Percentiles rank a stretch among this genome's conserved stretches.
Conservation (phyloP, 108 stramenopile genomes). For the Discostella stelligeroides region DNA sequence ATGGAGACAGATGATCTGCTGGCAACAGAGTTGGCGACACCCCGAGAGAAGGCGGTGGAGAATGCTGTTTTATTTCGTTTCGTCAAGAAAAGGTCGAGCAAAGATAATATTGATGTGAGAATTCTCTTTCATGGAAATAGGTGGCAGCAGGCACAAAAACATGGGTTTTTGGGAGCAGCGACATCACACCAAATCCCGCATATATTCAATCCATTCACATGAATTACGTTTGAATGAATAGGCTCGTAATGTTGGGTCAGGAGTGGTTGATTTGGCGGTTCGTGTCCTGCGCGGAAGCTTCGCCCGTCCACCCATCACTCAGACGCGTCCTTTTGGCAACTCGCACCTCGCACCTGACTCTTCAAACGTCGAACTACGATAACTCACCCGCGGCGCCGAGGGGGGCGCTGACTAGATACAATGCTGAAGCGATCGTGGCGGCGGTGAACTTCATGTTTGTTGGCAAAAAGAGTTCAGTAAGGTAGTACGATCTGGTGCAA, state of each 20-base stretch:
- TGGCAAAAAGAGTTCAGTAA: too few relatives aligned
- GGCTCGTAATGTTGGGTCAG: background rate
- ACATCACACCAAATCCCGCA: too few relatives aligned
- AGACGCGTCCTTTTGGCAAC: background rate
- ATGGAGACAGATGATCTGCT: background rate
- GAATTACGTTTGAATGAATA: background rate
- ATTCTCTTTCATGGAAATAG: background rate
- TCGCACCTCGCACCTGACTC: background rate
- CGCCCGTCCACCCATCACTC: background rate
- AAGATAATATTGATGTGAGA: slow-evolving; percentile 3
- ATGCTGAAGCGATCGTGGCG: slow-evolving; percentile 27
- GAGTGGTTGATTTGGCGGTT: background rate
- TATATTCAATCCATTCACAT: too few relatives aligned
- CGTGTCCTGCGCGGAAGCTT: background rate
- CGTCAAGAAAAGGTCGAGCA: background rate
- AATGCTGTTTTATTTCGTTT: slow-evolving; percentile 22
- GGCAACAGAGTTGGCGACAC: slow-evolving; percentile 24
- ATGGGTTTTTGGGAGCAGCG: too few relatives aligned
- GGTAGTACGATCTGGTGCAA: too few relatives aligned
- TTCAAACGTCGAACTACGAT: background rate
- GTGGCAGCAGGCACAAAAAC: background rate
- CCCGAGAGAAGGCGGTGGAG: slow-evolving; percentile 35
- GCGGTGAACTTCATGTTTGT: slow-evolving; percentile 49
- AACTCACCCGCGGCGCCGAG: slow-evolving; percentile 36
- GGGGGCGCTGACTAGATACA: slow-evolving; percentile 29